These are phyloP conservation scores for Ganoderma sinense DNA, from an alignment of 1,284 basidiomycete species.

Conservation along the genomic window DNA sequence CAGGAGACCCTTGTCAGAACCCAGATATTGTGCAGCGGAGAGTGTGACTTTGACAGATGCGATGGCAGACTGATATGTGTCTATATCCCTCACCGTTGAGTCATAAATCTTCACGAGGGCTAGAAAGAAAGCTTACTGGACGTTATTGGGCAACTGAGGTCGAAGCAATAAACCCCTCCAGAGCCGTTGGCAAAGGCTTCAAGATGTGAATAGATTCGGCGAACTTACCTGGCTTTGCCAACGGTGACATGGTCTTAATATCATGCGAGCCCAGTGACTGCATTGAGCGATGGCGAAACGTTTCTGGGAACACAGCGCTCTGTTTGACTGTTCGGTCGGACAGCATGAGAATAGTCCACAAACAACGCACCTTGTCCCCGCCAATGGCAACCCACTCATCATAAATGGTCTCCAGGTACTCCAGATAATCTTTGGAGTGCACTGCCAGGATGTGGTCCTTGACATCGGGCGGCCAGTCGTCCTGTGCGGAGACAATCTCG, in stretches of 20 bases:
- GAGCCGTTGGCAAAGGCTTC: background rate
- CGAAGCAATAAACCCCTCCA: conserved; percentile 46
- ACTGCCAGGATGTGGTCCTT: conserved; percentile 27
- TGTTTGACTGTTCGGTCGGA: conserved; percentile 12
- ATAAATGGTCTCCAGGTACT: conserved; percentile 42
- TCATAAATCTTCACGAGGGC: background rate
- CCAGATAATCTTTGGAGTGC: conserved; percentile 39
- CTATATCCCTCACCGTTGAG: conserved; percentile 25
- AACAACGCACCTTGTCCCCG: conserved; percentile 38
- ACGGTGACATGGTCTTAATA: conserved; percentile 25
- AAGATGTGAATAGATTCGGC: background rate
- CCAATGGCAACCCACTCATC: conserved; percentile 42
- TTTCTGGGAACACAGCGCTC: conserved; percentile 44
- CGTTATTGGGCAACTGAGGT: conserved; percentile 46
- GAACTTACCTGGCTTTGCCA: conserved; percentile 41
- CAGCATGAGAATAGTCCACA: background rate
- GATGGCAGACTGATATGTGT: conserved; percentile 40
- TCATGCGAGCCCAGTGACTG: conserved; percentile 19
- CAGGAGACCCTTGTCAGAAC: conserved; percentile 11
- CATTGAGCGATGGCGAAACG: conserved; percentile 38
- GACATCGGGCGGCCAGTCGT: conserved; percentile 25
- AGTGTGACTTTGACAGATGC: conserved; percentile 42
- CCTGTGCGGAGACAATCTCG: conserved; percentile 28
- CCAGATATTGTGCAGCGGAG: conserved; percentile 32
- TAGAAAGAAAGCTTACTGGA: conserved; percentile 27